Base-by-base conservation (phyloP, 768 basidiomycete genomes). In the Boletellus sp. region DNA sequence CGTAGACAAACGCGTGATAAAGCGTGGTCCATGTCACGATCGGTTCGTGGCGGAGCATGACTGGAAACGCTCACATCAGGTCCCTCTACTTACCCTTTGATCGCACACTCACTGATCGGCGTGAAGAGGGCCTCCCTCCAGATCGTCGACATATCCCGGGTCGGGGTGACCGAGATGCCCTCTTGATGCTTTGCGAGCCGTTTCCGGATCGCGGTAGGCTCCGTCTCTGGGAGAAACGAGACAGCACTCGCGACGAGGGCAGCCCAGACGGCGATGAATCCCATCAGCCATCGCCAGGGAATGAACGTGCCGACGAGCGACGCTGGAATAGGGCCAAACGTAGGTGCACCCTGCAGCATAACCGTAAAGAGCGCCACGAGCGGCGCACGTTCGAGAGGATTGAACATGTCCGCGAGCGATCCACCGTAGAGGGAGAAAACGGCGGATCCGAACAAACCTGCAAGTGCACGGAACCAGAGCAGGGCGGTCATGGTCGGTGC, bases 351-450 rank as follows among this genome's bases (percentile, higher is more conserved):
- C 33, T 65, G 64, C 17, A 66, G n/a, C 43, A 66, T 57, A 32
- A 66, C 36, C 5, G 64, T 66, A 40, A 65, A 65, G n/a, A 65
- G 54, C 4, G 64, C 64, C 12, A 65, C 60, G 17, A 66, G 53
- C 16, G 64, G 59, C 0, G 57, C 64, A 13, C 64, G 64, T 45
- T 66, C 64, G 12, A 48, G 57, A 19, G 64, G 62, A 26, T 53
- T 52, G 24, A 66, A 66, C 57, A 66, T 61, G 16, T 66, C 64
- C 28, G 64, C 57, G 35, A 66, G 54, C 13, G 64, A 63, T 19
- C 64, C 64, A 3, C 64, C 64, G 34, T 66, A 66, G n/a, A 66
- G 52, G 2, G 64, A 57, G 49, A 66, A 66, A 38, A 64, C 56
- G 10, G 50, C 59, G 0, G 64, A 59, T 1, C 64, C 64, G 7